Conservation (phyloP, 2,329 filamentous ascomycete species). For the Aspergillus tanneri region DNA sequence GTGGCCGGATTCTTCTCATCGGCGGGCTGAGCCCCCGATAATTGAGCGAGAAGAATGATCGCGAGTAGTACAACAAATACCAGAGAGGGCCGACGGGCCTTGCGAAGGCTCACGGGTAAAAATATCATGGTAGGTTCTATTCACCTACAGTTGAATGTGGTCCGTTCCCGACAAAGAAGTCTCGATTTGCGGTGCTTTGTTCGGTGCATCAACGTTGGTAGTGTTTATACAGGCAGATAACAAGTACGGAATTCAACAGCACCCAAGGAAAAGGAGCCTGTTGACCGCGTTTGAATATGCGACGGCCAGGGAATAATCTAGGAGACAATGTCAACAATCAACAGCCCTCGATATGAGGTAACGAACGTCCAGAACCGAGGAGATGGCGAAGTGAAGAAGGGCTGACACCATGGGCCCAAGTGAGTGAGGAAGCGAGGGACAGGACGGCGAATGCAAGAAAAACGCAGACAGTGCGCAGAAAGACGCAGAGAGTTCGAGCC, state of each 20-base stretch:
- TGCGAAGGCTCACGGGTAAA: slow-evolving; percentile 14
- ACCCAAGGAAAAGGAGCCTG: slow-evolving; percentile 1
- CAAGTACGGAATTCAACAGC: background rate
- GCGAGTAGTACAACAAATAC: slow-evolving; percentile 21
- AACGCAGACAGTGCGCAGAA: background rate
- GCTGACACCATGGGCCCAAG: background rate
- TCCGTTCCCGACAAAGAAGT: background rate
- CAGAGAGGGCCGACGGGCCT: slow-evolving; percentile 15
- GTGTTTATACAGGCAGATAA: background rate
- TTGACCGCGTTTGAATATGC: too few relatives aligned
- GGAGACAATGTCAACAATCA: slow-evolving; percentile 16
- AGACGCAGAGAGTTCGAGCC: slow-evolving; percentile 1
- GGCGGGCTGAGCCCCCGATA: slow-evolving; percentile 17
- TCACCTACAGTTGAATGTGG: slow-evolving; percentile 2
- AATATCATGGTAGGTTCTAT: slow-evolving; percentile 18
- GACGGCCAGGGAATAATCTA: too few relatives aligned
- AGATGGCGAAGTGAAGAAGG: background rate
- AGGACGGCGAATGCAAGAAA: background rate
- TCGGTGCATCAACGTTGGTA: background rate
- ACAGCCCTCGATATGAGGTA: slow-evolving; percentile 2
- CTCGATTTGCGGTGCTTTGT: background rate
- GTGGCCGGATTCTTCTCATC: slow-evolving; percentile 9
- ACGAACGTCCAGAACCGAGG: slow-evolving; percentile 1
- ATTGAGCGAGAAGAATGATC: slow-evolving; percentile 16
- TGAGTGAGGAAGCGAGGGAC: background rate